phyloP scores from a whole-genome alignment of 352 stramenopile genomes.

The Pythium dissimile region DNA sequence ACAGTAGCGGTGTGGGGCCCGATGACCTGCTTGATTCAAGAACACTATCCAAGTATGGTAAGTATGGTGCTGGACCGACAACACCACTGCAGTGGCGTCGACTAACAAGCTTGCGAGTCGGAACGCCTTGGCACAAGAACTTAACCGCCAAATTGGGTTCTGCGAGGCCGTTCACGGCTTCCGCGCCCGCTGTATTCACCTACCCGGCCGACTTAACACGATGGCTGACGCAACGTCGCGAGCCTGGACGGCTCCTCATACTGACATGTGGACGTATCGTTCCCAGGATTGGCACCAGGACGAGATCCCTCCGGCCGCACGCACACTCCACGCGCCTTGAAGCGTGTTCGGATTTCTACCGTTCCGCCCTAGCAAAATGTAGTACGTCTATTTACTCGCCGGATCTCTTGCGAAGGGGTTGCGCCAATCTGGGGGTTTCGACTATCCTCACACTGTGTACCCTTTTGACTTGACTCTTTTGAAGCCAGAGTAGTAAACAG shows the following conservation, averaged over 20 bases:
- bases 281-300: conserved; percentile 4
- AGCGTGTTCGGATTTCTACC: no score
- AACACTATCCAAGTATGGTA: conserved; percentile 14
- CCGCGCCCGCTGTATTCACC: conserved; percentile 9
- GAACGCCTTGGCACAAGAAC: conserved; percentile 25
- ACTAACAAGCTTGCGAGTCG: conserved; percentile 18
- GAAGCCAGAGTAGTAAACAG: no score
- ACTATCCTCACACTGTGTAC: no score
- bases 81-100: conserved; percentile 17
- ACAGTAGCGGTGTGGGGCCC: conserved; percentile 19
- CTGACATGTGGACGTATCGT: neutral
- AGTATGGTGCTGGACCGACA: conserved; percentile 31
- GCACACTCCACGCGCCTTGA: no score
- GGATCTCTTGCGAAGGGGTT: no score
- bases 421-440: no score
- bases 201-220: conserved; percentile 11
- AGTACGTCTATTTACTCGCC: no score
- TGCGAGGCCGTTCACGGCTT: conserved; percentile 19
- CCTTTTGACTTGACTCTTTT: no score
- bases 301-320: no score
- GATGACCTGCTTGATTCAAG: neutral
- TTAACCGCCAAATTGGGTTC: conserved; percentile 29
- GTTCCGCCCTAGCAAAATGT: no score
- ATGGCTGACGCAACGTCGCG: conserved; percentile 29
- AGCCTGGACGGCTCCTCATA: conserved; percentile 7